Conservation (phyloP, 2,329 filamentous ascomycete genomes). For the Arachnopeziza araneosa region DNA sequence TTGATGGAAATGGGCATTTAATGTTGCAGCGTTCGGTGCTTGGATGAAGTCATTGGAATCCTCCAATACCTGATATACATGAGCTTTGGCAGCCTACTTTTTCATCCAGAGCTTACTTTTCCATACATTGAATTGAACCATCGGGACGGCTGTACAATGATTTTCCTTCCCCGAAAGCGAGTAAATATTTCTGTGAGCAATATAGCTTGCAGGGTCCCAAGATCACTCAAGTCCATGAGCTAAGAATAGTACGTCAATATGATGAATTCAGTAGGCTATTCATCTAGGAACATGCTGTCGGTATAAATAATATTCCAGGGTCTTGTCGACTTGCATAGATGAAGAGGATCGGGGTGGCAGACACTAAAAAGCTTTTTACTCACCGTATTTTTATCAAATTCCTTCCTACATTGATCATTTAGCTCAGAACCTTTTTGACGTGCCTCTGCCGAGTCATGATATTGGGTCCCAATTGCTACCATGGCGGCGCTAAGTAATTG, state of each 20-base stretch:
- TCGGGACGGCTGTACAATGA: constrained; percentile 20
- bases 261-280: neutral
- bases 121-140: constrained; percentile 26
- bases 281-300: neutral
- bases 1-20: constrained; percentile 1
- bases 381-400: constrained; percentile 19
- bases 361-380: constrained; percentile 1
- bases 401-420: constrained; percentile 25
- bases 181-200: constrained; percentile 29
- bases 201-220: constrained; percentile 29
- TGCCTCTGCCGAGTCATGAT: constrained; percentile 23
- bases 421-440: constrained; percentile 24
- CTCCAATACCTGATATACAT: neutral
- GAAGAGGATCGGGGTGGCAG: neutral
- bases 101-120: constrained; percentile 17
- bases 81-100: neutral
- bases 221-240: constrained; percentile 20
- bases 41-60: neutral
- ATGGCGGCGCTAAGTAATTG: constrained; percentile 24
- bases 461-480: constrained; percentile 30
- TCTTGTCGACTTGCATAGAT: neutral
- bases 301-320: neutral
- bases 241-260: constrained; percentile 1
- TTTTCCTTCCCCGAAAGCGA: constrained; percentile 26
- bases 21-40: neutral